A percentile compares a stretch with the other conserved stretches of the same genome.
Evolutionary conservation across 1,139 yeast species (phyloP).

Genomic region (Scheffersomyces illinoinensis): DNA sequence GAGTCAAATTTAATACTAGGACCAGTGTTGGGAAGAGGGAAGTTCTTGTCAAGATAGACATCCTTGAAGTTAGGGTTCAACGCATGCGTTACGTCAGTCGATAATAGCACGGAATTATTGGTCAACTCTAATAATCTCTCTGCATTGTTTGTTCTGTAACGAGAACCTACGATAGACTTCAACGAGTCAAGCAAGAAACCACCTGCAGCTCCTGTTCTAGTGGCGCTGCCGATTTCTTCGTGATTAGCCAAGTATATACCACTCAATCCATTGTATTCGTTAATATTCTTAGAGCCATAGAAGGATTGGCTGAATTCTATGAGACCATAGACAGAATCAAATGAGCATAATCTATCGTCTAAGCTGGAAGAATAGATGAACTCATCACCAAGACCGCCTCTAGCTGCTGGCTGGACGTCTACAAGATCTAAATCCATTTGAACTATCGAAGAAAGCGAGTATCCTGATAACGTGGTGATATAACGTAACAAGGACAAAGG

Average conservation of each 20-base stretch:
- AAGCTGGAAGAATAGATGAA: constrained; percentile 46
- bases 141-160: neutral
- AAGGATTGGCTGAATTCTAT: constrained; percentile 24
- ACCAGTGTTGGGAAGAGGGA: constrained; percentile 45
- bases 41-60: constrained; percentile 39
- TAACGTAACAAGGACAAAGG: constrained; percentile 37
- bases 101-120: constrained; percentile 30
- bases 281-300: constrained; percentile 14
- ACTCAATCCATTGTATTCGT: constrained; percentile 31
- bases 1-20: constrained; percentile 42
- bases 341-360: constrained; percentile 48
- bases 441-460: constrained; percentile 25
- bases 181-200: constrained; percentile 20
- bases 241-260: constrained; percentile 44
- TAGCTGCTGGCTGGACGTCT: constrained; percentile 41
- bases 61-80: constrained; percentile 44
- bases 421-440: constrained; percentile 43
- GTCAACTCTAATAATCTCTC: constrained; percentile 11
- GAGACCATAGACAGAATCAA: constrained; percentile 38
- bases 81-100: constrained; percentile 51
- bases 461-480: constrained; percentile 30
- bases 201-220: constrained; percentile 46
- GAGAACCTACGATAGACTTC: constrained; percentile 10
- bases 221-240: constrained; percentile 46
- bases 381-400: constrained; percentile 43